phyloP scores from a whole-genome alignment of 371 early-diverging fungal genomes.

The Mucor velutinosus region DNA sequence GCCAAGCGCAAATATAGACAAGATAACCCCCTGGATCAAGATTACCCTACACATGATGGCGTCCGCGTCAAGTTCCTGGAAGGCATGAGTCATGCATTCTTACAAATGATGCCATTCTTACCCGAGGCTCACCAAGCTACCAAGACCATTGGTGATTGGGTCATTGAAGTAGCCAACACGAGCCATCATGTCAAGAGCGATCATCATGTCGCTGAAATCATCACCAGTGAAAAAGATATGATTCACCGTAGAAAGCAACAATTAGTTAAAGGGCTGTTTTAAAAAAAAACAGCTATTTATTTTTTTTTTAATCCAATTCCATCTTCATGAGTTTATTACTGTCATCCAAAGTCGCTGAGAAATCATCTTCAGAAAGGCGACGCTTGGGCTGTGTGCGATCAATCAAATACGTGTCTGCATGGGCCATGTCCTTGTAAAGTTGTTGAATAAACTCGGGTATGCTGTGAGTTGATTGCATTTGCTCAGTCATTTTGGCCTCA shows the following conservation, averaged over 20 bases:
- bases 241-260: conserved; percentile 43
- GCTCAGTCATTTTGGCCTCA: conserved; percentile 35
- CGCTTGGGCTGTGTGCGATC: not conserved
- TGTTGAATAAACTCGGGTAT: conserved; percentile 33
- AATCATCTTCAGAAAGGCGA: not conserved
- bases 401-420: conserved; percentile 1
- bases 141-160: conserved; percentile 72
- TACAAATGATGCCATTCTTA: conserved; percentile 86
- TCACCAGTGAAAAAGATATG: conserved; percentile 50
- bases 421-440: conserved; percentile 38
- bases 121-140: conserved; percentile 82
- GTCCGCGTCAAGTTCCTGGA: conserved; percentile 74
- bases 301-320: conserved; percentile 18
- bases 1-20: conserved; percentile 58
- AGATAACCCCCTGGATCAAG: conserved; percentile 26
- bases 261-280: conserved; percentile 41
- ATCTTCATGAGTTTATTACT: conserved; percentile 17
- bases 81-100: conserved; percentile 92
- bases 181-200: conserved; percentile 5
- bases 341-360: not conserved
- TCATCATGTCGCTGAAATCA: conserved; percentile 38
- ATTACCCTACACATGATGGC: conserved; percentile 19
- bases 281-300: not conserved
- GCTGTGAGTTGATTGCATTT: conserved; percentile 29
- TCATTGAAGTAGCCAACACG: conserved; percentile 35